Evolutionary conservation across 768 basidiomycete genomes (phyloP), one percentile per base, ranked within the genome.

Genomic region (Fomitopsis serialis): DNA sequence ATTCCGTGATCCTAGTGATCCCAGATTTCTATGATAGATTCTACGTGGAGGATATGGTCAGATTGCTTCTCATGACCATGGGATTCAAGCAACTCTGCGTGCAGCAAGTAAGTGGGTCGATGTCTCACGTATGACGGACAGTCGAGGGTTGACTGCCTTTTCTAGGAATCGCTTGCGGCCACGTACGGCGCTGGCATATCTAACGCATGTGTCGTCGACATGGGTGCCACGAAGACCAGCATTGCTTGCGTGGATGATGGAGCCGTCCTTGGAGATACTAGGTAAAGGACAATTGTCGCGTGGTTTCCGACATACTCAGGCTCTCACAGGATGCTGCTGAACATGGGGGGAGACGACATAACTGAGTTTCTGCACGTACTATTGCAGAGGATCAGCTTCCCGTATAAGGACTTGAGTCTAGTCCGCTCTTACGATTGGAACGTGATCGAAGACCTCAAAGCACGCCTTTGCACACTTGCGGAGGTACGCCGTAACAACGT

Each of bases 191-290:
- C 96, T 7, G 96, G 96, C 7, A 85, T 98, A 48, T 92, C 92
- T 0, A 89, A 85, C 61, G 97, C 95, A 11, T 98, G 97, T 63
- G 91, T 99, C 4, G 89, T 99, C 34, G 92, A 99, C 66, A 86
- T 98, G 48, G 97, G 97, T 2, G 89, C 96, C 12, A 78, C 75
- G 15, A 81, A 78, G 52, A 93, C 91, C 1, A 92, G 81, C 54
- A 81, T 99, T 40, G 84, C 94, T 0, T 98, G 95, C 64, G 88
- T 98, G 2, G 97, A 98, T 53, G 97, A 99, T 61, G 97, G 97
- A 2, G 65, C 94, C 47, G 80, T 99, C 21, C 72, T 94, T 25
- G 65, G 86, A 4, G 97, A 99, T 61, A 92, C 93, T 2, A 80
- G 95, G 94, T 91, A 62, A 42, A 40, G 48, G n/a, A n/a, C 15